phyloP scores from a whole-genome alignment of 306 rosid genomes.

The Fragaria iinumae region DNA sequence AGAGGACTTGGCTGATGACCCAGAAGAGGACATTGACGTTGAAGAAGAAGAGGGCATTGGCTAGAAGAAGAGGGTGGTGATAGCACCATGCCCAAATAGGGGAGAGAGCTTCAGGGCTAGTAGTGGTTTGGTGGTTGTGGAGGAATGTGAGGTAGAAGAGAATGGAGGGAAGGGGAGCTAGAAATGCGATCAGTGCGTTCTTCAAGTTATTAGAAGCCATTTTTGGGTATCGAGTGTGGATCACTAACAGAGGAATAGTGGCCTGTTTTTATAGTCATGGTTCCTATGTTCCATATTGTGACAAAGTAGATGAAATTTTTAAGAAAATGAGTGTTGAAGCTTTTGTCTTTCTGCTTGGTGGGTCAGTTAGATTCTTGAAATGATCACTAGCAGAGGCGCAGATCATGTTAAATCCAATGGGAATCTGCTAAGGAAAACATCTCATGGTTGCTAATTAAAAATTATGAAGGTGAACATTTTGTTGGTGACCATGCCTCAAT shows the following conservation, averaged over 20 bases:
- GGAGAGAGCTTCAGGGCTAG: conserved; percentile 24
- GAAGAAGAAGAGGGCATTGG: conserved; percentile 77
- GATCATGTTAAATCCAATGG: neutral
- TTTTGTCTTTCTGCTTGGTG: conserved; percentile 14
- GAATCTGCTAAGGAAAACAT: neutral
- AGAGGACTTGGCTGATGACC: conserved; percentile 64
- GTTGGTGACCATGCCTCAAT: neutral
- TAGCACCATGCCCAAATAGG: conserved; percentile 71
- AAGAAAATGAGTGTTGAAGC: neutral
- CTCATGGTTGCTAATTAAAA: neutral
- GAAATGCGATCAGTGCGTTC: conserved; percentile 54
- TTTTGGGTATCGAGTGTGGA: neutral
- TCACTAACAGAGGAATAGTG: neutral
- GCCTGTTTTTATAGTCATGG: neutral
- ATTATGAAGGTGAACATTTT: neutral
- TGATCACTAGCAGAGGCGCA: neutral
- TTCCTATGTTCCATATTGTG: neutral
- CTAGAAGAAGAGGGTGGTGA: conserved; percentile 74
- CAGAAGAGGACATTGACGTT: conserved; percentile 87
- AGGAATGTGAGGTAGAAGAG: conserved; percentile 64
- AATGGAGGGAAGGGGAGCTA: conserved; percentile 75
- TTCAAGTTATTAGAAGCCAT: conserved; percentile 41
- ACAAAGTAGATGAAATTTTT: neutral
- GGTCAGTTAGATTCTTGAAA: conserved; percentile 1
- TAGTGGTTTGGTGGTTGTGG: conserved; percentile 20